phyloP scores from a whole-genome alignment of 2,329 filamentous ascomycete genomes.

The Alternaria longipes region DNA sequence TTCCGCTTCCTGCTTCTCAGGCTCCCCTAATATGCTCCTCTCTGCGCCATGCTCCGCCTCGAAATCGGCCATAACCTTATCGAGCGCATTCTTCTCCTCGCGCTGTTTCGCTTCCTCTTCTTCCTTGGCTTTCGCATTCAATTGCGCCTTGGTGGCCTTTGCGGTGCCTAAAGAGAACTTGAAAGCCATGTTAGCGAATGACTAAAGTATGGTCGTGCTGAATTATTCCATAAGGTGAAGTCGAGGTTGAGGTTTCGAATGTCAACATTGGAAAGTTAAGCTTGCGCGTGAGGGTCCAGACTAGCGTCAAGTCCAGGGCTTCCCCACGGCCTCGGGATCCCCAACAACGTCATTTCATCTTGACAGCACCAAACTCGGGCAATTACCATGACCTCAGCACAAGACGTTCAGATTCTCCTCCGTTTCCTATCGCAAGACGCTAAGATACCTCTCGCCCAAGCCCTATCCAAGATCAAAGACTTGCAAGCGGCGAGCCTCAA shows the following conservation, averaged over 20 bases:
- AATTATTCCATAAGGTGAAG: background rate
- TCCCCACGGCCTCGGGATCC: background rate
- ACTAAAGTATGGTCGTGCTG: background rate
- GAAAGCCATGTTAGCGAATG: constrained; percentile 37
- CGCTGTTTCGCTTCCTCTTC: constrained; percentile 45
- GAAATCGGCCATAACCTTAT: constrained; percentile 45
- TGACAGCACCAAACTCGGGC: background rate
- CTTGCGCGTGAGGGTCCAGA: constrained; percentile 19
- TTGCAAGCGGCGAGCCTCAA: constrained; percentile 61
- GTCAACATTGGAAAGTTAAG: constrained; percentile 7
- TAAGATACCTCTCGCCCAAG: constrained; percentile 64
- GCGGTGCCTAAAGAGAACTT: constrained; percentile 39
- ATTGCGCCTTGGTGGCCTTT: constrained; percentile 37
- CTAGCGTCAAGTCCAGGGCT: constrained; percentile 21
- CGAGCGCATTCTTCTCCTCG: constrained; percentile 43
- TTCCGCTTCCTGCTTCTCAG: constrained; percentile 33
- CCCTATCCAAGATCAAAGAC: constrained; percentile 64
- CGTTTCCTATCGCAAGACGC: constrained; percentile 68
- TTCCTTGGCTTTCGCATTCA: constrained; percentile 39
- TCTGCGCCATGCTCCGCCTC: constrained; percentile 40
- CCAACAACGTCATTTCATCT: constrained; percentile 10
- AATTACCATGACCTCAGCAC: constrained; percentile 42
- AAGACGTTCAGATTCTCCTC: constrained; percentile 59
- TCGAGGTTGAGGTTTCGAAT: background rate
- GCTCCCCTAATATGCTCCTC: constrained; percentile 36